These are phyloP conservation scores for Trichoderma hamatum DNA, from an alignment of 2,329 filamentous ascomycete genomes.

Conservation along the genomic window DNA sequence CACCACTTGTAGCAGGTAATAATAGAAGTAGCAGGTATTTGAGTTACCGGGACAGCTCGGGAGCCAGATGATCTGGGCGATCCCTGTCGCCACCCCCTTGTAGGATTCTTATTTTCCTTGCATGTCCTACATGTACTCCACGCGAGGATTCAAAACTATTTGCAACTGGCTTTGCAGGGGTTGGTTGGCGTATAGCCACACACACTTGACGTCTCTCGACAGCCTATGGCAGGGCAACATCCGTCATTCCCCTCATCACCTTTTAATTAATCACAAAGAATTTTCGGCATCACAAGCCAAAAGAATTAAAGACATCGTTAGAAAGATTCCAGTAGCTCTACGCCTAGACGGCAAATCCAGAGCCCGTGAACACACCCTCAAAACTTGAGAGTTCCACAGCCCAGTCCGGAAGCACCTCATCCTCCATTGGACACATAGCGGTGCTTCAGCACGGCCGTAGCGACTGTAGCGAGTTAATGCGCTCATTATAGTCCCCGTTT, in stretches of 20 bases:
- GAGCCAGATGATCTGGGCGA: neutral
- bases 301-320: neutral
- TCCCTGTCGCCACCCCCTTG: neutral
- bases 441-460: neutral
- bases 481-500: neutral
- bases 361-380: slow-evolving; percentile 12
- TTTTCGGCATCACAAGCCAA: slow-evolving; percentile 28
- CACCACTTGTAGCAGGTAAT: neutral
- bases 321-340: neutral
- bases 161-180: neutral
- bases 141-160: neutral
- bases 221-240: neutral
- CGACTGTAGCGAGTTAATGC: neutral
- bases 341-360: slow-evolving; percentile 10
- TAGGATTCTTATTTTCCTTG: neutral
- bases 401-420: neutral
- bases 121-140: neutral
- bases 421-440: neutral
- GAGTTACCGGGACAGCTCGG: neutral
- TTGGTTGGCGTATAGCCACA: slow-evolving; percentile 4
- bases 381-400: neutral
- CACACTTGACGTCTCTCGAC: neutral
- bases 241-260: neutral
- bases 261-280: neutral
- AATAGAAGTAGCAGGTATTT: neutral